phyloP scores from a whole-genome alignment of 169 alveolate genomes.

The Plasmodium berghei region DNA sequence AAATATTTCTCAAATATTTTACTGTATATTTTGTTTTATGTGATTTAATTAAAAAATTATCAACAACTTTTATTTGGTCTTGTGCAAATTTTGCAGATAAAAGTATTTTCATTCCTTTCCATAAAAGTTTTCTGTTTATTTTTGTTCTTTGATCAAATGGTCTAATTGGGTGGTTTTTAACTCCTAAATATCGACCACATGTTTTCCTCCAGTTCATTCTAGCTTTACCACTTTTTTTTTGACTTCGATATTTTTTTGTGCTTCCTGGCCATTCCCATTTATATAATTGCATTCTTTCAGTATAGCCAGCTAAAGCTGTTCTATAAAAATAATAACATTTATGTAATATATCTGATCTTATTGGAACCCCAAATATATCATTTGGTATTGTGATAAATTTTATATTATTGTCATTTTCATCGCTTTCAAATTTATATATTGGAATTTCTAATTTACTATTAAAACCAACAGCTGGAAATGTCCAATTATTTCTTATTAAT shows the following conservation, averaged over 20 bases:
- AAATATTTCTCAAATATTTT: conserved; percentile 81
- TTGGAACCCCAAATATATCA: conserved; percentile 88
- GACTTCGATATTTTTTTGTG: conserved; percentile 85
- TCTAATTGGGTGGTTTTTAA: conserved; percentile 88
- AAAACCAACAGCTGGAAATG: conserved; percentile 91
- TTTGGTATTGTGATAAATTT: conserved; percentile 83
- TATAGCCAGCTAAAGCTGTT: conserved; percentile 89
- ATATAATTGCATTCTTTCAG: conserved; percentile 89
- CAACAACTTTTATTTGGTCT: conserved; percentile 89
- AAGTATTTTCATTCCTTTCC: conserved; percentile 86
- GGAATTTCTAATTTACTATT: conserved; percentile 88
- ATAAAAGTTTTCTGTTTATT: conserved; percentile 83
- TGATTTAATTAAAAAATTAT: conserved; percentile 84
- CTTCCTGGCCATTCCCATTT: conserved; percentile 92
- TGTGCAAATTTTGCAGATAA: conserved; percentile 91
- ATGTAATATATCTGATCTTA: conserved; percentile 88
- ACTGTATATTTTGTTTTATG: conserved; percentile 91
- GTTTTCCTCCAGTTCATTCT: conserved; percentile 91
- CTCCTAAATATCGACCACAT: conserved; percentile 90
- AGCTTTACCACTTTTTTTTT: conserved; percentile 87
- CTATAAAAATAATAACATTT: conserved; percentile 87
- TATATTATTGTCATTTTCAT: conserved; percentile 71
- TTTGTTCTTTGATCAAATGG: conserved; percentile 87
- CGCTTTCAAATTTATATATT: conserved; percentile 80
- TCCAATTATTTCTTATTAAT: conserved; percentile 85